These are phyloP conservation scores for Helichrysum umbraculigerum DNA, from an alignment of 129 eudicot species.

Conservation along the genomic window DNA sequence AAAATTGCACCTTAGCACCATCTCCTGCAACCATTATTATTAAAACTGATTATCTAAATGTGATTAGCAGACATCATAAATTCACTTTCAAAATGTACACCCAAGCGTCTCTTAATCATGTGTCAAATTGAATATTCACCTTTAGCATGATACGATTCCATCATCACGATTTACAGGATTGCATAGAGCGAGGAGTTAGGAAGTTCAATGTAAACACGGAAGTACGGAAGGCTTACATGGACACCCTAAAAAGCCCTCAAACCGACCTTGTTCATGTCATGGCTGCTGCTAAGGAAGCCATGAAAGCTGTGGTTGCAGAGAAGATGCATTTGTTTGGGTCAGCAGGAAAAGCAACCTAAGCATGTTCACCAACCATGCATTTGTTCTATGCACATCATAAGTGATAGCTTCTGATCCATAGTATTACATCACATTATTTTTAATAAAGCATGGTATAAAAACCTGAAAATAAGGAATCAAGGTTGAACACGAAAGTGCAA, in stretches of 20 bases:
- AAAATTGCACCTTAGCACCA: background rate
- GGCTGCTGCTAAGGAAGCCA: constrained; percentile 88
- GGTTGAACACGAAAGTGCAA: background rate
- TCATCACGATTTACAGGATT: constrained; percentile 50
- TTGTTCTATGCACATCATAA: background rate
- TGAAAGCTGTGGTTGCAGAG: constrained; percentile 82
- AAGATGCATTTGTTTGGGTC: constrained; percentile 95
- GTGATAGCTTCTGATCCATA: background rate
- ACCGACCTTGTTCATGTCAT: constrained; percentile 84
- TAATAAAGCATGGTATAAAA: background rate
- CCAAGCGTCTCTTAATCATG: background rate
- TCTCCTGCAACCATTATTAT: background rate
- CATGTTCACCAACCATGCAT: background rate
- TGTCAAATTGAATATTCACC: background rate
- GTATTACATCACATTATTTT: background rate
- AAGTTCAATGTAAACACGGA: constrained; percentile 97
- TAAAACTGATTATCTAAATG: too few species aligned
- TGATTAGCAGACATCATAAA: background rate
- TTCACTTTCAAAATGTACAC: too few species aligned
- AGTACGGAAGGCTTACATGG: constrained; percentile 96
- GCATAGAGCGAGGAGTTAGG: constrained; percentile 80
- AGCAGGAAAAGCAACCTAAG: constrained; percentile 67
- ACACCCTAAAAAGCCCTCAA: constrained; percentile 49
- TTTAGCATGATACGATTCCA: background rate
- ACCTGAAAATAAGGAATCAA: background rate